Percentiles rank a stretch among this genome's conserved stretches.
Evolutionary conservation across 768 basidiomycete genomes (phyloP).

Genomic region (Coprinopsis sp.): DNA sequence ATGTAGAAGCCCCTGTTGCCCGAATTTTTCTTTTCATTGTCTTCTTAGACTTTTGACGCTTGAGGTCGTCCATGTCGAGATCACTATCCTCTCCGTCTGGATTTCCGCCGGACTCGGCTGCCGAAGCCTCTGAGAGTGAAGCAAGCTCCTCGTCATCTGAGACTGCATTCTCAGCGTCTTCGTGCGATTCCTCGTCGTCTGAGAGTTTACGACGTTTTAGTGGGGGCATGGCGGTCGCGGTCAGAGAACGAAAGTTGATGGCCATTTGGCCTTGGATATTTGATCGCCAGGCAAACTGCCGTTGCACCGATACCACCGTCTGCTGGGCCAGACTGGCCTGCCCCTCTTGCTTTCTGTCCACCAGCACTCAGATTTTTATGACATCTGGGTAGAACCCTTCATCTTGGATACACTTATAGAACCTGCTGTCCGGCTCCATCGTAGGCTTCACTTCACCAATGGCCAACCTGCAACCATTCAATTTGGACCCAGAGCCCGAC

Average conservation of each 20-base stretch:
- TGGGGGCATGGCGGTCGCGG: conserved; percentile 38
- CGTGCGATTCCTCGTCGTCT: conserved; percentile 20
- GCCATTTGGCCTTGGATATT: background rate
- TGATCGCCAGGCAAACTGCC: conserved; percentile 10
- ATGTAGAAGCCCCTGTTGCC: conserved; percentile 68
- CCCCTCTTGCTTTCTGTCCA: conserved; percentile 2
- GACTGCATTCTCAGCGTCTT: conserved; percentile 3
- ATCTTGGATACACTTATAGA: background rate
- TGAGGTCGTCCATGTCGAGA: conserved; percentile 57
- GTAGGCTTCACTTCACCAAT: too few relatives aligned
- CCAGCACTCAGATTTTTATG: background rate
- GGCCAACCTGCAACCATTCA: conserved; percentile 27
- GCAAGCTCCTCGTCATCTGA: conserved; percentile 12
- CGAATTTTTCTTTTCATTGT: conserved; percentile 80
- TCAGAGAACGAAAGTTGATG: conserved; percentile 7
- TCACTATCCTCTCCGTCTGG: conserved; percentile 42
- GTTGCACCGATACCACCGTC: conserved; percentile 3
- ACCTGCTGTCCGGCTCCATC: background rate
- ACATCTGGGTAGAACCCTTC: background rate
- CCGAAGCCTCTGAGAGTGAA: conserved; percentile 19
- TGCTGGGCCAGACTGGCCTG: conserved; percentile 1
- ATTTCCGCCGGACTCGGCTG: conserved; percentile 20
- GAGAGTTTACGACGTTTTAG: conserved; percentile 50
- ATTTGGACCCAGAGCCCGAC: conserved; percentile 73
- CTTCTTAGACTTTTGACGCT: conserved; percentile 65